Conservation (phyloP, 352 stramenopile species). For the Phytophthora brassicae region DNA sequence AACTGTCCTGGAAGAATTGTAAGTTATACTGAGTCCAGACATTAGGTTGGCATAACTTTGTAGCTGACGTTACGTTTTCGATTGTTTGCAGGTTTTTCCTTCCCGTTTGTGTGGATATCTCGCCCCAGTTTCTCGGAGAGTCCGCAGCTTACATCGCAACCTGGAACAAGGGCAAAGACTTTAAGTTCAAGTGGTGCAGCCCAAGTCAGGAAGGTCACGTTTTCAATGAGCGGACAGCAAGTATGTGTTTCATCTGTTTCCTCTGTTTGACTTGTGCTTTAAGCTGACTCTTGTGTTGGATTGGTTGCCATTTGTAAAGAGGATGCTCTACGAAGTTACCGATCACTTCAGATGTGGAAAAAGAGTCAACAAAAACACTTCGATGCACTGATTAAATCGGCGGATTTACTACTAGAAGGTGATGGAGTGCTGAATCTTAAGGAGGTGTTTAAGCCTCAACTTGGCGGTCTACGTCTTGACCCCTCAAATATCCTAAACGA, state of each 20-base stretch:
- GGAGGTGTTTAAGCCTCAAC: conserved; percentile 54
- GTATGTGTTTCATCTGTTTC: conserved; percentile 38
- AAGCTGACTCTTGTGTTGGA: background rate
- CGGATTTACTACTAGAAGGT: conserved; percentile 25
- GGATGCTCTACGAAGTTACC: conserved; percentile 65
- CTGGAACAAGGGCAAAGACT: conserved; percentile 73
- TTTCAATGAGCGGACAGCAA: conserved; percentile 71
- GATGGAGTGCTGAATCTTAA: conserved; percentile 39
- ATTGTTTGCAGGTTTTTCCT: conserved; percentile 57
- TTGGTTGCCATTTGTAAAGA: conserved; percentile 31
- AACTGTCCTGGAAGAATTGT: conserved; percentile 70
- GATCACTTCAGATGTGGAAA: conserved; percentile 65
- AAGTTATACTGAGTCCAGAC: conserved; percentile 13
- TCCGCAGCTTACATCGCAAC: conserved; percentile 77
- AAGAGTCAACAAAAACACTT: conserved; percentile 63
- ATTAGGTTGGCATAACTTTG: background rate
- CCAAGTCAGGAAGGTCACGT: conserved; percentile 44
- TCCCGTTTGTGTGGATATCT: conserved; percentile 56
- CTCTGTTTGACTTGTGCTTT: background rate
- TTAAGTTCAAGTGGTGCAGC: conserved; percentile 79
- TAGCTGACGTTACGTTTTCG: conserved; percentile 1
- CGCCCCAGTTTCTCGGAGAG: conserved; percentile 62
- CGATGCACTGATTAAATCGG: conserved; percentile 46
- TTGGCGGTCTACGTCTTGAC: conserved; percentile 67
- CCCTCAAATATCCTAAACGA: conserved; percentile 56